These are phyloP conservation scores for Nicotiana paniculata DNA, from an alignment of 257 asterid species.

Conservation along the genomic window DNA sequence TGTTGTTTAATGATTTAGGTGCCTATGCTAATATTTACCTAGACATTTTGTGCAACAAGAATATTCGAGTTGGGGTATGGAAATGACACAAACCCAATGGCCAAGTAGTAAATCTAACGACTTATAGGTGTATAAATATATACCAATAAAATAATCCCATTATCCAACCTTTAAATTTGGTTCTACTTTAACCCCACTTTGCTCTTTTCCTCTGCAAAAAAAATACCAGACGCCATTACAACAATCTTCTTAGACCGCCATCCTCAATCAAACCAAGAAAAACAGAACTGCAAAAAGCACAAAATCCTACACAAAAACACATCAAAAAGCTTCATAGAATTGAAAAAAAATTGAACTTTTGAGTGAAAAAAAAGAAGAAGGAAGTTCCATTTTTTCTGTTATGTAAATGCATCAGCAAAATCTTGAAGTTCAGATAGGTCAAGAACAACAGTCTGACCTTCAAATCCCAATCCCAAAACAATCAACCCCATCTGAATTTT, in stretches of 20 bases:
- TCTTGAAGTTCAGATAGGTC: conserved; percentile 18
- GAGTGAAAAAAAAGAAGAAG: background rate
- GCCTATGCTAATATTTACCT: background rate
- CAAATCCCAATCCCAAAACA: conserved; percentile 5
- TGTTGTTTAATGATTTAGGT: background rate
- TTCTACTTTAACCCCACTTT: conserved; percentile 21
- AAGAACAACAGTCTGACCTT: conserved; percentile 8
- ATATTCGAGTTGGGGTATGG: background rate
- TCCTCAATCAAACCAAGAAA: background rate
- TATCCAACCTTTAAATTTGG: conserved; percentile 13
- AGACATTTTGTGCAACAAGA: background rate
- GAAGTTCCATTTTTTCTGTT: background rate
- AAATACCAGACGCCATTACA: conserved; percentile 15
- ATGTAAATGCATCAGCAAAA: conserved; percentile 25
- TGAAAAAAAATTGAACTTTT: background rate
- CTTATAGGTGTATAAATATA: background rate
- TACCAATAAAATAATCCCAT: background rate
- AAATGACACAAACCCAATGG: background rate
- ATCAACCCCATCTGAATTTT: conserved; percentile 2
- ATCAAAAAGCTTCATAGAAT: background rate
- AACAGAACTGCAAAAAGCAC: background rate
- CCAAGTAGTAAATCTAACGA: background rate
- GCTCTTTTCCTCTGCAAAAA: conserved; percentile 14
- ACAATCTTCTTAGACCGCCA: conserved; percentile 1
- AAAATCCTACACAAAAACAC: background rate